Conservation (phyloP, 73 alveolate genomes). For the Blepharisma stoltei region DNA sequence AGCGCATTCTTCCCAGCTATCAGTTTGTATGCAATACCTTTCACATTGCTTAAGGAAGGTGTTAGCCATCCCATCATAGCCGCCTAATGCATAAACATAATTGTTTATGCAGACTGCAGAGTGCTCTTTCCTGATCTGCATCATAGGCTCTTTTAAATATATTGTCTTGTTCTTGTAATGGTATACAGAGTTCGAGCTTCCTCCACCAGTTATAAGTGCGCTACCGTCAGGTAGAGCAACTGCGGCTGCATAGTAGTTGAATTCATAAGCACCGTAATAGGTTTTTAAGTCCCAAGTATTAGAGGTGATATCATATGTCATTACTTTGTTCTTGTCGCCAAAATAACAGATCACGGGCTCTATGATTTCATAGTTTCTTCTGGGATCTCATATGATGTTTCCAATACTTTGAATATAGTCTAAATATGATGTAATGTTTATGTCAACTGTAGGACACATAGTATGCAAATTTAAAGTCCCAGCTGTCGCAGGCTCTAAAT, state of each 20-base stretch:
- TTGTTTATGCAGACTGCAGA: slow-evolving; percentile 70
- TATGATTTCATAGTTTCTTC: slow-evolving; percentile 23
- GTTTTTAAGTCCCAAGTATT: slow-evolving; percentile 52
- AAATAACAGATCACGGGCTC: slow-evolving; percentile 63
- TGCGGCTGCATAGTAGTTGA: slow-evolving; percentile 77
- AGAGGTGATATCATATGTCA: slow-evolving; percentile 54
- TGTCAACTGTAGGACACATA: slow-evolving; percentile 10
- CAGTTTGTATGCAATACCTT: slow-evolving; percentile 40
- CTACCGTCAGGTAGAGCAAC: slow-evolving; percentile 81
- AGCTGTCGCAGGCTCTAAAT: slow-evolving; percentile 3
- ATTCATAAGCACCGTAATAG: slow-evolving; percentile 34
- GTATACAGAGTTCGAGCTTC: slow-evolving; percentile 66
- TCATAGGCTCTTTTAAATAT: slow-evolving; percentile 53
- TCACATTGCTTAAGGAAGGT: slow-evolving; percentile 70
- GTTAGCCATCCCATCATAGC: slow-evolving; percentile 75
- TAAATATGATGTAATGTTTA: slow-evolving; percentile 24
- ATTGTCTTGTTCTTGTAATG: slow-evolving; percentile 43
- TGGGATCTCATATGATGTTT: slow-evolving; percentile 28
- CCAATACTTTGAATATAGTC: slow-evolving; percentile 15
- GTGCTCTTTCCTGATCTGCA: slow-evolving; percentile 78
- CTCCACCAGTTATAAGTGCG: slow-evolving; percentile 81
- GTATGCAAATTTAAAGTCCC: slow-evolving; percentile 14
- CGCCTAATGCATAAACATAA: slow-evolving; percentile 83
- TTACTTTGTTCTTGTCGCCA: slow-evolving; percentile 74
- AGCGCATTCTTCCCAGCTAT: slow-evolving; percentile 68